Conservation (phyloP, 495 filamentous ascomycete species). For the Penicillium diatomitis region DNA sequence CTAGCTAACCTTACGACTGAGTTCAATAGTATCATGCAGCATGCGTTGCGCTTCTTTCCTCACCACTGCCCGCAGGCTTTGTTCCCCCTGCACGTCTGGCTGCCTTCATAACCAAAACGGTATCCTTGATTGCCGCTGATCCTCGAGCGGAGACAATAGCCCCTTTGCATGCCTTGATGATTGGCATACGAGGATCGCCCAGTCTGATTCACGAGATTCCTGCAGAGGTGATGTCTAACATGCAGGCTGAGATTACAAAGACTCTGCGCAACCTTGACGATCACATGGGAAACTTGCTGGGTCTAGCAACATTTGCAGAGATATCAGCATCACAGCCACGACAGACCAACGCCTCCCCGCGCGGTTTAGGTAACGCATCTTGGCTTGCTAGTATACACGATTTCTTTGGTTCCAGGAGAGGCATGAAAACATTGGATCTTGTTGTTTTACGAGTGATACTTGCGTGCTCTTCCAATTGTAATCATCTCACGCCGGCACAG, state of each 20-base stretch:
- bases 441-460: constrained; percentile 43
- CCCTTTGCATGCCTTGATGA: constrained; percentile 35
- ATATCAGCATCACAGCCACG: constrained; percentile 20
- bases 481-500: constrained; percentile 24
- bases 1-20: too few species aligned
- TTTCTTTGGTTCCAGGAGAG: constrained; percentile 42
- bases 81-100: constrained; percentile 32
- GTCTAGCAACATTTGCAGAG: constrained; percentile 39
- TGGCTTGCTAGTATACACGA: constrained; percentile 35
- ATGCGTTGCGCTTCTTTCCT: constrained; percentile 36
- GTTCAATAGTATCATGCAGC: constrained; percentile 23
- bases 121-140: constrained; percentile 21
- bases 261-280: constrained; percentile 38
- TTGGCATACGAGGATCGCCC: constrained; percentile 22
- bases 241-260: constrained; percentile 38
- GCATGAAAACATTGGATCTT: constrained; percentile 46
- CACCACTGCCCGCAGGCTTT: constrained; percentile 24
- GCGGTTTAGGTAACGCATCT: constrained; percentile 5
- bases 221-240: constrained; percentile 27
- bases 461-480: constrained; percentile 39
- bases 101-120: constrained; percentile 30
- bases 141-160: constrained; percentile 33
- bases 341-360: constrained; percentile 4
- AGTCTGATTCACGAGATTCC: constrained; percentile 26
- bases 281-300: constrained; percentile 39